Evolutionary conservation across 768 basidiomycete genomes (phyloP), one percentile per base, ranked within the genome.

Genomic region (Panaeolus papilionaceus): DNA sequence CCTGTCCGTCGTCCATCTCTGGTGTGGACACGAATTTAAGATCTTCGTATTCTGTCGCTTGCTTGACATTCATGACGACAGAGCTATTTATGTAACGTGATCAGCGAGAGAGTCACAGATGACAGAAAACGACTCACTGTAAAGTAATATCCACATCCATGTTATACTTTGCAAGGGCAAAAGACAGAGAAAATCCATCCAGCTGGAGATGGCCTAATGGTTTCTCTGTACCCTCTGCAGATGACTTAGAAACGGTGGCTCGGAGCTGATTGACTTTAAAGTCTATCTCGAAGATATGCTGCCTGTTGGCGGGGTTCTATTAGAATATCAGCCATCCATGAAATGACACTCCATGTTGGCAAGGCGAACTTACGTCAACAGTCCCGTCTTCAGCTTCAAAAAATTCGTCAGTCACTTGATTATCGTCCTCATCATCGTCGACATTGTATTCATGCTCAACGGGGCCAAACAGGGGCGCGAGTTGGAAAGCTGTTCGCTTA

Each of bases 221-320:
- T 51, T 83, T 89, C 71, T 99, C 98, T 6, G 79, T 74, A 14
- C 85, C 88, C 45, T 91, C 84, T 4, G 79, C 67, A 38, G 80
- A 81, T 2, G 91, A 89, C 71, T 92, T 94, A 71, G 87, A 94
- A 44, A 99, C 81, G 2, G 91, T 88, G 0, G 91, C 94, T 61
- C 92, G 85, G 12, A 99, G 83, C 62, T 87, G 86, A 64, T 95
- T 92, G 42, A 99, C 98, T 38, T 89, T 83, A 80, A 99, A 99
- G 66, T 91, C 83, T 68, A 99, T 81, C 76, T 98, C 92, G 69
- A 99, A 94, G 0, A 88, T 83, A 62, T 80, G 82, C 69, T 90
- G 92, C 47, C 78, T 83, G 39, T 85, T 68, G 61, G 82, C 82
- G 26, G 80, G 82, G 58, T 78, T 77, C 81, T 84, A 45, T 64